A percentile compares a stretch with the other conserved stretches of the same genome.
phyloP scores from a whole-genome alignment of 805 yeast genomes.

The Ogataea saltuana region DNA sequence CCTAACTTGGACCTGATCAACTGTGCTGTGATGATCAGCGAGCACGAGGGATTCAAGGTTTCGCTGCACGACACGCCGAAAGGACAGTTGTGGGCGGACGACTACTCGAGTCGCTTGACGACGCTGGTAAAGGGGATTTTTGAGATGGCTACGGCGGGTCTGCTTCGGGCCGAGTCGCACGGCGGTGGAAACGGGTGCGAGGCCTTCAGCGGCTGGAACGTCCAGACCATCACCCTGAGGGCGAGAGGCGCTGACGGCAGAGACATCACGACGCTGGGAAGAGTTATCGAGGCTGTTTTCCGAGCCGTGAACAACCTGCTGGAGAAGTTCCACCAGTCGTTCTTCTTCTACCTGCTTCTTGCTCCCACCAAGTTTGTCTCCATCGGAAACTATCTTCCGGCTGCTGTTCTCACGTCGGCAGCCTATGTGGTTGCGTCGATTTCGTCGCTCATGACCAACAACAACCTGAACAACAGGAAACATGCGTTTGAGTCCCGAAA shows the following conservation, averaged over 20 bases:
- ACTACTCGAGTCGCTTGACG: constrained; percentile 56
- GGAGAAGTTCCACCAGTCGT: constrained; percentile 96
- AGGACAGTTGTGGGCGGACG: constrained; percentile 45
- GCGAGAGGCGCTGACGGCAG: constrained; percentile 56
- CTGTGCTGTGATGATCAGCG: constrained; percentile 69
- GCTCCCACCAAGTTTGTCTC: constrained; percentile 83
- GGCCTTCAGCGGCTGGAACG: constrained; percentile 94
- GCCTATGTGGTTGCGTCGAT: constrained; percentile 70
- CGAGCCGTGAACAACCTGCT: constrained; percentile 87
- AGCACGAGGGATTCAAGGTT: constrained; percentile 73
- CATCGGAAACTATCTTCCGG: constrained; percentile 89
- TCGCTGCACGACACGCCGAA: constrained; percentile 62
- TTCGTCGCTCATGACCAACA: constrained; percentile 51
- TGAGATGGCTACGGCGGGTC: constrained; percentile 70
- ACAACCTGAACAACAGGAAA: constrained; percentile 29
- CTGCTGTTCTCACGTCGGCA: constrained; percentile 71
- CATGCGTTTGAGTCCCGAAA: constrained; percentile 6
- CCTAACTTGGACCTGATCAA: constrained; percentile 92
- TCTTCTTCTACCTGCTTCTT: constrained; percentile 84
- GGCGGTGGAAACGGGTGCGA: constrained; percentile 66
- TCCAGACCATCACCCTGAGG: constrained; percentile 80
- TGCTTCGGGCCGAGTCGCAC: constrained; percentile 30
- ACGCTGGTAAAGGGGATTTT: constrained; percentile 66
- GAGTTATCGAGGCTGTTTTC: constrained; percentile 83
- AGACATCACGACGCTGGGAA: constrained; percentile 90